Conservation (phyloP, 1,284 basidiomycete genomes). For the Wolfiporia cocos region DNA sequence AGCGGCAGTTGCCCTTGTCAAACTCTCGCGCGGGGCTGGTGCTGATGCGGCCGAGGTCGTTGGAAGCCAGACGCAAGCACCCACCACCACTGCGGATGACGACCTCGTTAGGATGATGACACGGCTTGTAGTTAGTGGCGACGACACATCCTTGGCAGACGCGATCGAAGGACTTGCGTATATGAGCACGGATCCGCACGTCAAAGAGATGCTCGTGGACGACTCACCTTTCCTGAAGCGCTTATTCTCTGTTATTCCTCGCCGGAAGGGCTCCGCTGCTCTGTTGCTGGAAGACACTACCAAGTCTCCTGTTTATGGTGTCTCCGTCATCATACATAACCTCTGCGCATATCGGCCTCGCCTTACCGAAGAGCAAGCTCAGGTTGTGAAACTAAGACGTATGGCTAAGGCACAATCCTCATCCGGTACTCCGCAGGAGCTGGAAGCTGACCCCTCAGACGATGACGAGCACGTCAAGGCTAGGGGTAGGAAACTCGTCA, state of each 20-base stretch:
- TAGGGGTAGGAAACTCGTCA: conserved; percentile 51
- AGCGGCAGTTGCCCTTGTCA: conserved; percentile 72
- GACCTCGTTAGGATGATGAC: conserved; percentile 53
- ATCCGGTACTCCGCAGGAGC: conserved; percentile 26
- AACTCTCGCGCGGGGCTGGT: conserved; percentile 57
- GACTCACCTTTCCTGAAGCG: conserved; percentile 51
- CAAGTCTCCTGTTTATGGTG: conserved; percentile 65
- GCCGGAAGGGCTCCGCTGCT: conserved; percentile 31
- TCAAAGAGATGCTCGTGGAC: conserved; percentile 61
- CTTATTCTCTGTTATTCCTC: conserved; percentile 56
- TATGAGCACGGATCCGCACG: conserved; percentile 57
- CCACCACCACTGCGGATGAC: conserved; percentile 31
- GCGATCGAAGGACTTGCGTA: conserved; percentile 83
- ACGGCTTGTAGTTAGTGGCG: conserved; percentile 40
- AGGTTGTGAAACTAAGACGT: conserved; percentile 68
- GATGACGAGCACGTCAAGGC: conserved; percentile 58
- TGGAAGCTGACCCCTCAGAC: conserved; percentile 35
- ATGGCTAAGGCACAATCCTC: conserved; percentile 51
- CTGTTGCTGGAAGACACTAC: conserved; percentile 27
- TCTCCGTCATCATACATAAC: conserved; percentile 71
- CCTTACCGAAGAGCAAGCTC: conserved; percentile 73
- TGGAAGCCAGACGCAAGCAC: conserved; percentile 23
- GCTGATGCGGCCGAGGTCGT: conserved; percentile 37
- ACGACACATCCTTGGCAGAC: conserved; percentile 40
- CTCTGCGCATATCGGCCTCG: conserved; percentile 64